Evolutionary conservation across 2,329 filamentous ascomycete genomes (phyloP), one percentile per base, ranked within the genome.

Genomic region (Metarhizium humberi): DNA sequence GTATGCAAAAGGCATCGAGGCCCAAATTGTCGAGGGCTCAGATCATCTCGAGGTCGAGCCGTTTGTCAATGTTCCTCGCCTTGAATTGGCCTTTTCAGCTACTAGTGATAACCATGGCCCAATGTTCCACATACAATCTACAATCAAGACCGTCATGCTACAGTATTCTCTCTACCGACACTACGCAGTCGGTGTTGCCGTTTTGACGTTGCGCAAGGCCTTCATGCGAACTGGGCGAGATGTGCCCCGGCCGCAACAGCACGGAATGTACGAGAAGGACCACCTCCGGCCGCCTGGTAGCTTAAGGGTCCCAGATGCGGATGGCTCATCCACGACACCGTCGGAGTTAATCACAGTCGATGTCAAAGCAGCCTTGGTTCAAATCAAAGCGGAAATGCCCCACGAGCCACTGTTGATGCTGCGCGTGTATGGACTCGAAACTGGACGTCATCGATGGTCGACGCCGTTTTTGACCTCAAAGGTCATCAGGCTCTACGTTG

Each of bases 101-200:
- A 78, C 85, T 4, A 95, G 89, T 60, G 94, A 99, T 68, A 82
- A 82, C 34, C 89, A 95, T 64, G 92, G 92, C 0, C 88, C 91
- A 0, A 78, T 96, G 6, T 89, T 96, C 65, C 90, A 97, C 66
- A 73, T 97, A 47, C 90, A 95, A 61, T 88, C 90, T 0, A 82
- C 88, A 53, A 80, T 94, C 20, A 87, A 87, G 61, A 90, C 88
- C 6, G 73, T 99, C 2, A 83, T 89, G 58, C 66, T 95, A 7
- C 87, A 95, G 52, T 97, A 97, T 67, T 99, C 95, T 0, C 79
- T 99, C 0, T 96, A 95, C 68, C 86, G 92, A 3, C 92, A 96
- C 67, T 99, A 96, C 66, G 87, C 92, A 0, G 79, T 95, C 30
- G 88, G 90, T 1, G 84, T 97, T 57, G 94, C 92, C 8, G 75